Evolutionary conservation across 1,139 yeast genomes (phyloP).

Genomic region (Kodamaea plutei): DNA sequence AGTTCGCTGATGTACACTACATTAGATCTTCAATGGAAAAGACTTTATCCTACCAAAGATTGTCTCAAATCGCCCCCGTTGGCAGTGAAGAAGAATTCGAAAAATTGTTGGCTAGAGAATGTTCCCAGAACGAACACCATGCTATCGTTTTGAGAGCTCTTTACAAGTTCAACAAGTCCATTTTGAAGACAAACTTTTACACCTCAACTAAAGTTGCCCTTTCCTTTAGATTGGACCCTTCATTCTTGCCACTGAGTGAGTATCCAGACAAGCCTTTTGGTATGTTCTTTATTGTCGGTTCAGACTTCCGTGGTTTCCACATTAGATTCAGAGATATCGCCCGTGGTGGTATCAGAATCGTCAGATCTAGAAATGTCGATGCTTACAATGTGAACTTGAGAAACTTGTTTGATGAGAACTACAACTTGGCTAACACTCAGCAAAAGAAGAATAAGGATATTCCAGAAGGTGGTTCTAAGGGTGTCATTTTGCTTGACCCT

Average conservation of each 20-base stretch:
- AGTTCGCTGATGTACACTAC: constrained; percentile 89
- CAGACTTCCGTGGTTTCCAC: constrained; percentile 97
- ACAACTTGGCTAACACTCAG: constrained; percentile 92
- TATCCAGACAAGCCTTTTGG: constrained; percentile 93
- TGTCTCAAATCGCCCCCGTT: constrained; percentile 72
- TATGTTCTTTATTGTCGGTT: constrained; percentile 93
- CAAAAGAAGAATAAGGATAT: constrained; percentile 97
- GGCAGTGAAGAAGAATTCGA: constrained; percentile 74
- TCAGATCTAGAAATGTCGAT: constrained; percentile 79
- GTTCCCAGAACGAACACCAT: constrained; percentile 79
- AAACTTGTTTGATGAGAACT: constrained; percentile 92
- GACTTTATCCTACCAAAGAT: constrained; percentile 86
- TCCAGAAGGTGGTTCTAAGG: constrained; percentile 99
- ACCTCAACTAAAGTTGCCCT: constrained; percentile 93
- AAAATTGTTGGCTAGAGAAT: constrained; percentile 59
- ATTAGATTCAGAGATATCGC: constrained; percentile 96
- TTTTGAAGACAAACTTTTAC: constrained; percentile 91
- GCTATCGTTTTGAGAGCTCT: constrained; percentile 78
- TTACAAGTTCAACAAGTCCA: constrained; percentile 77
- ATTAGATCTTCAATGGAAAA: constrained; percentile 69
- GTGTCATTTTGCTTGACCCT: constrained; percentile 84
- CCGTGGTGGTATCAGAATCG: constrained; percentile 97
- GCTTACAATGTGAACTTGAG: constrained; percentile 83
- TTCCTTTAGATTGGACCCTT: constrained; percentile 85
- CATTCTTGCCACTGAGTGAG: constrained; percentile 77